Evolutionary conservation across 495 filamentous ascomycete genomes (phyloP).

Genomic region (Penicillium argentinense): DNA sequence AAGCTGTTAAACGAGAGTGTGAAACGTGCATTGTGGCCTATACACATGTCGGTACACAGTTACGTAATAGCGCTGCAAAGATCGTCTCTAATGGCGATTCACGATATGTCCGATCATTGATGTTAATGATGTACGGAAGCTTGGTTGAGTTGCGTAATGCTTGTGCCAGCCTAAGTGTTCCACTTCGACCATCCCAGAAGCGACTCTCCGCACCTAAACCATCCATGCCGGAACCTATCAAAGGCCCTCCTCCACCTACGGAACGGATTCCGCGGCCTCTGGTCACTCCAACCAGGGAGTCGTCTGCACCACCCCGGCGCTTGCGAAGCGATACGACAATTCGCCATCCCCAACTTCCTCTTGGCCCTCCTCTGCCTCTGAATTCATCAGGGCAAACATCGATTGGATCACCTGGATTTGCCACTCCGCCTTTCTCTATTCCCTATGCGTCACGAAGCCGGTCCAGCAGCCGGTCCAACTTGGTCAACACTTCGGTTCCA

Average conservation of each 20-base stretch:
- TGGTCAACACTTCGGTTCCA: conserved; percentile 47
- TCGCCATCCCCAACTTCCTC: conserved; percentile 51
- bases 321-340: conserved; percentile 63
- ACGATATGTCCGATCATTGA: conserved; percentile 74
- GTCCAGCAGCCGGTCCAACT: conserved; percentile 51
- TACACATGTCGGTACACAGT: conserved; percentile 67
- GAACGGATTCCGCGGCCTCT: conserved; percentile 48
- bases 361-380: conserved; percentile 26
- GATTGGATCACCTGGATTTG: conserved; percentile 37
- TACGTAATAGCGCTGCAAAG: conserved; percentile 67
- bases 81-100: conserved; percentile 74
- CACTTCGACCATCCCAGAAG: conserved; percentile 23
- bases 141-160: conserved; percentile 70
- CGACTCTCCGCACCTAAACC: conserved; percentile 25
- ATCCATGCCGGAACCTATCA: conserved; percentile 23
- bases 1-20: conserved; percentile 63
- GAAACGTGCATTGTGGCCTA: conserved; percentile 75
- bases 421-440: conserved; percentile 30
- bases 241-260: conserved; percentile 17
- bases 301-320: conserved; percentile 47
- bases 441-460: conserved; percentile 44
- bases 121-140: conserved; percentile 79
- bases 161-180: conserved; percentile 42
- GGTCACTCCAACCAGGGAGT: conserved; percentile 61
- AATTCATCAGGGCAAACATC: conserved; percentile 27